Conservation (phyloP, 352 stramenopile species). For the Globisporangium radiosum region DNA sequence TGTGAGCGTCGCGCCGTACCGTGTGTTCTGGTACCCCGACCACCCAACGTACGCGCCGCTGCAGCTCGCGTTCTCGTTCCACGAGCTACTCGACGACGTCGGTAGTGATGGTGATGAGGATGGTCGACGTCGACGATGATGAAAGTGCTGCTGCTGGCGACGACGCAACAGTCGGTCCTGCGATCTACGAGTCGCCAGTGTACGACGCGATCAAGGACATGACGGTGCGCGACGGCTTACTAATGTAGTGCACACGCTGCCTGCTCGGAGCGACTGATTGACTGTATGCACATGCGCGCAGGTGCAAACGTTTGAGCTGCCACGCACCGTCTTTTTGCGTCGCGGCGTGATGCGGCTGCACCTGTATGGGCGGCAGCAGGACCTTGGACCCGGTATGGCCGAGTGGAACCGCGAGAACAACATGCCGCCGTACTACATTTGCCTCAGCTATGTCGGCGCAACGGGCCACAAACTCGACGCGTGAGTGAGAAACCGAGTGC, state of each 20-base stretch:
- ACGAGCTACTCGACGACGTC: conserved; percentile 19
- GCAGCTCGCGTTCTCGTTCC: conserved; percentile 49
- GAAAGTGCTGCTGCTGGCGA: neutral
- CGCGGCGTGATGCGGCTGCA: conserved; percentile 50
- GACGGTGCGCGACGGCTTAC: conserved; percentile 9
- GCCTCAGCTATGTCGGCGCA: conserved; percentile 63
- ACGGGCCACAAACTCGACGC: neutral
- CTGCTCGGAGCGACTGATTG: neutral
- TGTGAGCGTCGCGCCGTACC: conserved; percentile 56
- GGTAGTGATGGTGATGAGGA: neutral
- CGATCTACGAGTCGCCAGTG: conserved; percentile 46
- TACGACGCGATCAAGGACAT: conserved; percentile 52
- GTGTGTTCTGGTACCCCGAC: conserved; percentile 68
- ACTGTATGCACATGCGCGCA: conserved; percentile 3
- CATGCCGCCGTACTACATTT: conserved; percentile 59
- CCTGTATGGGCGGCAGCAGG: conserved; percentile 45
- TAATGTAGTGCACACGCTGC: neutral
- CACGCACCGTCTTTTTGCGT: conserved; percentile 30
- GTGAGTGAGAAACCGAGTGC: neutral
- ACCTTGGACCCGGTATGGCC: conserved; percentile 36
- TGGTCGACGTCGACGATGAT: conserved; percentile 2
- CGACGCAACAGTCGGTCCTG: conserved; percentile 2
- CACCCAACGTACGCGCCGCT: conserved; percentile 60
- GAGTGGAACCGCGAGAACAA: conserved; percentile 38
- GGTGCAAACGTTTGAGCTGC: conserved; percentile 48